phyloP scores from a whole-genome alignment of 495 filamentous ascomycete genomes.

The Neurospora sp. region DNA sequence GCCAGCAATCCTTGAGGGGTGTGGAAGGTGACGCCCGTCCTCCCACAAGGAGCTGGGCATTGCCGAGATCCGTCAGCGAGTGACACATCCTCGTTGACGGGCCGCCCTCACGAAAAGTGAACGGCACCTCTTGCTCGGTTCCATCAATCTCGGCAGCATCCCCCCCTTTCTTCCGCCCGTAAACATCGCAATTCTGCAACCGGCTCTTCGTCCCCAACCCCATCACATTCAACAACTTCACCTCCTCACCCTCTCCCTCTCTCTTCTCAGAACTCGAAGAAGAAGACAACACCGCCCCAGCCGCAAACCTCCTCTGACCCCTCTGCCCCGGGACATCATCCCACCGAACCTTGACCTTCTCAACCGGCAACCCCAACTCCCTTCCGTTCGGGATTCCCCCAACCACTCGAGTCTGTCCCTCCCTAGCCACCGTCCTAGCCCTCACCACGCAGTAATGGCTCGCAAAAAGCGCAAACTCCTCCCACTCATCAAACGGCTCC shows the following conservation, averaged over 20 bases:
- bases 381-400: not conserved
- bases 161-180: slow-evolving; percentile 19
- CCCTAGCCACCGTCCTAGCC: slow-evolving; percentile 30
- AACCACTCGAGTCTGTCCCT: not conserved
- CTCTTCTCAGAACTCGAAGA: not conserved
- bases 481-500: slow-evolving; percentile 93
- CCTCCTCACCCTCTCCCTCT: not conserved
- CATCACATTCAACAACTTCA: slow-evolving; percentile 35
- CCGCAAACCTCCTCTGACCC: slow-evolving; percentile 34
- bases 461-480: slow-evolving; percentile 81
- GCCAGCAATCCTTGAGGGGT: slow-evolving; percentile 62
- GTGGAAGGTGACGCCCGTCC: slow-evolving; percentile 65
- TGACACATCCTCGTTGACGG: slow-evolving; percentile 63
- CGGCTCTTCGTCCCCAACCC: slow-evolving; percentile 54
- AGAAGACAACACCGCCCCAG: slow-evolving; percentile 18
- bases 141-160: not conserved
- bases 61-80: slow-evolving; percentile 51
- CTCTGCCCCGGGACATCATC: slow-evolving; percentile 21
- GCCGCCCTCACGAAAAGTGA: slow-evolving; percentile 23
- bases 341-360: slow-evolving; percentile 10
- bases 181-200: slow-evolving; percentile 51
- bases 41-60: slow-evolving; percentile 56
- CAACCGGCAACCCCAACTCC: not conserved
- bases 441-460: slow-evolving; percentile 78
- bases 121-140: not conserved